Evolutionary conservation across 1,139 yeast species (phyloP).

Genomic region (Arxiozyma slooffiae): DNA sequence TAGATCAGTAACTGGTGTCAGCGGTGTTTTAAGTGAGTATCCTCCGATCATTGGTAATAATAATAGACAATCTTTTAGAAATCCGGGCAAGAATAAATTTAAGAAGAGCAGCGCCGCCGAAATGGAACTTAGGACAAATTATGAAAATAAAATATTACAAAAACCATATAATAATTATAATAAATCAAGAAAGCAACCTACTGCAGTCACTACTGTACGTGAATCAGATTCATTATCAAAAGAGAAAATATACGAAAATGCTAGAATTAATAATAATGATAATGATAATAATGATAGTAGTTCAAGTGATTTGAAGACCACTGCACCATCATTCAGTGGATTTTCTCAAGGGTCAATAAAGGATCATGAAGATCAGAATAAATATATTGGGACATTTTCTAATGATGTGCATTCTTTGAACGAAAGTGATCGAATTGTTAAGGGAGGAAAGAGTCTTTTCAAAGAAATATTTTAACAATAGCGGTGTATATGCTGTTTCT

Average conservation of each 20-base stretch:
- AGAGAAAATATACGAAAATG: not conserved
- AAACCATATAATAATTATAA: not conserved
- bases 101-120: conserved; percentile 1
- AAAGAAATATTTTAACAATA: conserved; percentile 8
- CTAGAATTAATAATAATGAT: not conserved
- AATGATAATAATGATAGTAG: not conserved
- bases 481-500: not conserved
- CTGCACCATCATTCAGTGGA: conserved; percentile 13
- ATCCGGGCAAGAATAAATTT: not conserved
- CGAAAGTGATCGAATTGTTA: not conserved
- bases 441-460: conserved; percentile 4
- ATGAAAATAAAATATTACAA: not conserved
- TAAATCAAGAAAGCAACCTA: not conserved
- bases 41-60: not conserved
- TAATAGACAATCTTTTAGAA: not conserved
- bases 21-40: conserved; percentile 8
- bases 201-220: not conserved
- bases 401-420: not conserved
- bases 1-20: conserved; percentile 11
- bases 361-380: not conserved
- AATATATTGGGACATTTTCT: not conserved
- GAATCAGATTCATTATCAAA: not conserved
- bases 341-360: conserved; percentile 14
- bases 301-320: not conserved
- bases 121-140: not conserved